Conservation (phyloP, 2,329 filamentous ascomycete genomes). For the Aureobasidium sp. region DNA sequence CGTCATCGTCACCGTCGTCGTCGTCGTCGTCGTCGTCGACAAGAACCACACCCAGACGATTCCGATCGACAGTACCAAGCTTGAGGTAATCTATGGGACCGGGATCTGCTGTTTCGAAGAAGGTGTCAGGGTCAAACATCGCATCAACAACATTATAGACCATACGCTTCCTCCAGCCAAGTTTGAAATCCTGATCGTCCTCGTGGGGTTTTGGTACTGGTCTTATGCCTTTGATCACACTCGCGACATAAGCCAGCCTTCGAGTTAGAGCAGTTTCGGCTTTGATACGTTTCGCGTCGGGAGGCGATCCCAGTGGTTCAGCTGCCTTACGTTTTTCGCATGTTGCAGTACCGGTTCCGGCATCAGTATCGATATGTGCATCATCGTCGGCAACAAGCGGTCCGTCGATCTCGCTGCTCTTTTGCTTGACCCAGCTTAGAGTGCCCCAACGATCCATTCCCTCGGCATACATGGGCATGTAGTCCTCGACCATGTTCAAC, state of each 20-base stretch:
- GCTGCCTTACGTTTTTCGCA: background rate
- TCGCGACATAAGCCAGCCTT: background rate
- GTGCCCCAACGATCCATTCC: background rate
- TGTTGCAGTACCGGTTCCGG: background rate
- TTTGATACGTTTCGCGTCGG: background rate
- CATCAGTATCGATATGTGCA: background rate
- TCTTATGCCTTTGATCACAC: background rate
- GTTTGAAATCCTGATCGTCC: background rate
- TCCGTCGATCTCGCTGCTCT: background rate
- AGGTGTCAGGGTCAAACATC: background rate
- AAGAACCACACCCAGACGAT: too few species aligned
- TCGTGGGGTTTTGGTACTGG: background rate
- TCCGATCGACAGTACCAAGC: background rate
- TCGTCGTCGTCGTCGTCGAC: background rate
- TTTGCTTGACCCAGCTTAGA: background rate
- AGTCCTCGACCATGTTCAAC: background rate
- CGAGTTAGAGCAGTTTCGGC: background rate
- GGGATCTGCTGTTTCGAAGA: background rate
- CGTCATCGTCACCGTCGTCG: background rate
- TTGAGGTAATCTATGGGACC: background rate
- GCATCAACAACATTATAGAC: background rate
- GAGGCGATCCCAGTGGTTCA: background rate
- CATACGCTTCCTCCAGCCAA: background rate
- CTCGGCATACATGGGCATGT: background rate
- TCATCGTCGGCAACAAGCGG: background rate